Evolutionary conservation across 2,329 filamentous ascomycete genomes (phyloP).

Genomic region (Phialophora macrospora): DNA sequence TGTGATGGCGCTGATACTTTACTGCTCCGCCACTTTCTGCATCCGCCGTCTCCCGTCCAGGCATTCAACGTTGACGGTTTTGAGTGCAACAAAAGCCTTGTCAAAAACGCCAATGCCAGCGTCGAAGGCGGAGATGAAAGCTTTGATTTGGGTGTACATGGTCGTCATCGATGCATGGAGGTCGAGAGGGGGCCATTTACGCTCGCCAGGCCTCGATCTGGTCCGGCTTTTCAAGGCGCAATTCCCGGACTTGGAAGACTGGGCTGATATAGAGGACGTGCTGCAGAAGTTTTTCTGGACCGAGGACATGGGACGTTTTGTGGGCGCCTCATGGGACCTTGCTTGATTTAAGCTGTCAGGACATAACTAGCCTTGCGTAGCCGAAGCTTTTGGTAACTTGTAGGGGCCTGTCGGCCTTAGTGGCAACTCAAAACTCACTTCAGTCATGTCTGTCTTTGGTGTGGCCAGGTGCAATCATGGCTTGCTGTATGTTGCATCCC

Average conservation of each 20-base stretch:
- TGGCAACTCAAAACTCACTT: neutral
- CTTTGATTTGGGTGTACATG: constrained; percentile 19
- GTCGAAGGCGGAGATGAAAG: neutral
- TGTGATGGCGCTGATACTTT: constrained; percentile 7
- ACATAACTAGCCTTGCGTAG: neutral
- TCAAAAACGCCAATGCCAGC: neutral
- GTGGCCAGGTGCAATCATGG: no score
- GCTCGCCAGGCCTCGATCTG: neutral
- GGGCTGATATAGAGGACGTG: neutral
- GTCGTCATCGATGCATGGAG: constrained; percentile 8
- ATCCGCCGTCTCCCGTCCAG: constrained; percentile 1
- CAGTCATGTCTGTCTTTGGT: neutral
- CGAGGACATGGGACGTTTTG: constrained; percentile 2
- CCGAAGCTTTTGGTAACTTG: neutral
- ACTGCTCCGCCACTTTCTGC: constrained; percentile 10
- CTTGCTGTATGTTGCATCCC: no score
- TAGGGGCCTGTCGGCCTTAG: neutral
- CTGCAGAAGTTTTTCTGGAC: neutral
- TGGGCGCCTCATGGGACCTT: neutral
- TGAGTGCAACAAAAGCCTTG: constrained; percentile 3
- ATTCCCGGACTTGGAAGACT: constrained; percentile 1
- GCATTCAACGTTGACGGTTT: neutral
- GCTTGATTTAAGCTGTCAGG: neutral
- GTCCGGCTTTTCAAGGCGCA: neutral
- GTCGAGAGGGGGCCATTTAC: neutral